Conservation (phyloP, 352 stramenopile species). For the Albugo candida region DNA sequence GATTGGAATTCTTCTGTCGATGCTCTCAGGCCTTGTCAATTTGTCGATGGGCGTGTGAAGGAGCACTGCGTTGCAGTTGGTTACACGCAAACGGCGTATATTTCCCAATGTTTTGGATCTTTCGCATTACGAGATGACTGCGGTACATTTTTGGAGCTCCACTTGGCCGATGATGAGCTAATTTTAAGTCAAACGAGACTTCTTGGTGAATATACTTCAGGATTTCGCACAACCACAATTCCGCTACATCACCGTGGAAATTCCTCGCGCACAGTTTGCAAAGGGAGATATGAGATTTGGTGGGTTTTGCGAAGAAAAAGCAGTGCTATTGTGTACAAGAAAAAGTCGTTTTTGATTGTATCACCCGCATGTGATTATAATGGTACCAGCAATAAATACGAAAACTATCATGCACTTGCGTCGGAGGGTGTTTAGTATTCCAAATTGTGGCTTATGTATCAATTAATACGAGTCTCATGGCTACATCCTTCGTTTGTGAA, state of each 20-base stretch:
- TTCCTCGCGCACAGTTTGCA: slow-evolving; percentile 33
- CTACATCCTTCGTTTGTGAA: too few relatives aligned
- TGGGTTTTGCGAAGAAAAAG: slow-evolving; percentile 69
- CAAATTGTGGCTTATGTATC: neutral
- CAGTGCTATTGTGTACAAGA: slow-evolving; percentile 69
- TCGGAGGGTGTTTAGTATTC: neutral
- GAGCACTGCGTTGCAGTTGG: slow-evolving; percentile 46
- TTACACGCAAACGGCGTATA: slow-evolving; percentile 67
- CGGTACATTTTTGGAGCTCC: slow-evolving; percentile 71
- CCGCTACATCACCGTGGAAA: slow-evolving; percentile 54
- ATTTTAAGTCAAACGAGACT: slow-evolving; percentile 57
- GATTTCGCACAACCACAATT: slow-evolving; percentile 55
- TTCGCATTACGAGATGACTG: slow-evolving; percentile 64
- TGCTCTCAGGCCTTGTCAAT: slow-evolving; percentile 32
- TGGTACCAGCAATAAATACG: slow-evolving; percentile 58
- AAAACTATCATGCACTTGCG: slow-evolving; percentile 14
- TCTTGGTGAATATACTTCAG: slow-evolving; percentile 43
- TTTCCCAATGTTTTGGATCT: slow-evolving; percentile 39
- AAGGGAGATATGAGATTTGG: slow-evolving; percentile 68
- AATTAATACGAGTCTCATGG: too few relatives aligned
- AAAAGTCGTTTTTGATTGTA: slow-evolving; percentile 45
- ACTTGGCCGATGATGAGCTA: slow-evolving; percentile 20
- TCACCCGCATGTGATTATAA: slow-evolving; percentile 61
- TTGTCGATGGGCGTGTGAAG: slow-evolving; percentile 34
- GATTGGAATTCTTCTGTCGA: slow-evolving; percentile 64